phyloP scores from a whole-genome alignment of 208 protist genomes.

The Leishmania tarentolae region DNA sequence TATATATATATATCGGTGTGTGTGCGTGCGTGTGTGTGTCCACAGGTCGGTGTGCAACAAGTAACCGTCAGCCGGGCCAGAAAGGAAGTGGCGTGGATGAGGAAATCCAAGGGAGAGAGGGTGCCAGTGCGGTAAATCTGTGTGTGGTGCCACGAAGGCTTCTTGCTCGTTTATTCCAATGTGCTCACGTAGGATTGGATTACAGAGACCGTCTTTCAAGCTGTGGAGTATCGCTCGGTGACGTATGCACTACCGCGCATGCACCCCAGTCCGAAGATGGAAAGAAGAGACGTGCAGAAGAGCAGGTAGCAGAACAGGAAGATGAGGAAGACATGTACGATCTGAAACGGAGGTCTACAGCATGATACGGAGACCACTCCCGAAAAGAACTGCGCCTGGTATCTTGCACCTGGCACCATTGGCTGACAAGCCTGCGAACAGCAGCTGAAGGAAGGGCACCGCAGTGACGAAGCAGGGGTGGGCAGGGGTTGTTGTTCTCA shows the following conservation, averaged over 20 bases:
- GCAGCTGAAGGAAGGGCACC: neutral
- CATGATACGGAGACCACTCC: neutral
- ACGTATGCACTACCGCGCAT: neutral
- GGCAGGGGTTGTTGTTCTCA: neutral
- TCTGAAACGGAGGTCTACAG: neutral
- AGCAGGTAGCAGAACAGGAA: neutral
- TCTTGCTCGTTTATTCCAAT: neutral
- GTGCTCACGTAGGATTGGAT: neutral
- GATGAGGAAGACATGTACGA: neutral
- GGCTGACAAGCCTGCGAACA: neutral
- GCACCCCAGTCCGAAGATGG: neutral
- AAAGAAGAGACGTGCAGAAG: neutral
- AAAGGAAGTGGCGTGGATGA: neutral
- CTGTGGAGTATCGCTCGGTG: neutral
- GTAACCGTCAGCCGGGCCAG: neutral
- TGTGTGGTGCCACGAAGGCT: neutral
- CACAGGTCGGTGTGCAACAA: neutral
- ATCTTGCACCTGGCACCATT: neutral
- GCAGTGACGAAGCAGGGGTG: neutral
- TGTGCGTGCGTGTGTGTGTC: neutral
- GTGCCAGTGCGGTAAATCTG: neutral
- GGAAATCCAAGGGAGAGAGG: neutral
- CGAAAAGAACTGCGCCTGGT: neutral
- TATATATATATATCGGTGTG: neutral
- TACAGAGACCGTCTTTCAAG: neutral